Conservation (phyloP, 2,329 filamentous ascomycete genomes). For the Tricladium varicosporioides region DNA sequence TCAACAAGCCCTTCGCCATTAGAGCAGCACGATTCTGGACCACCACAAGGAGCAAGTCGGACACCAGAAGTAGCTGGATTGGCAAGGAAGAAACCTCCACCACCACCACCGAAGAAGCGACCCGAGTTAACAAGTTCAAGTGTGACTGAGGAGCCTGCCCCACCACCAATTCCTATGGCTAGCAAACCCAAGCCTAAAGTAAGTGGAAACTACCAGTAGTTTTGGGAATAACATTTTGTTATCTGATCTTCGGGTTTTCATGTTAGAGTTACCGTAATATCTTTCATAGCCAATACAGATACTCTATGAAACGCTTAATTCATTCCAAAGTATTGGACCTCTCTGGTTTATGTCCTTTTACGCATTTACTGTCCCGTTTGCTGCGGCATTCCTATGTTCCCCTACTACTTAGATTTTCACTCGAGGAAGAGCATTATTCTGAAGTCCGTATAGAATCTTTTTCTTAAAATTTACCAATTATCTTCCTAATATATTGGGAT, state of each 20-base stretch:
- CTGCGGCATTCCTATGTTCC: too few species aligned
- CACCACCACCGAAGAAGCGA: constrained; percentile 34
- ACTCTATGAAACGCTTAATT: too few species aligned
- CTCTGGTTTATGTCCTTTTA: too few species aligned
- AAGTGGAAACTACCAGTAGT: constrained; percentile 27
- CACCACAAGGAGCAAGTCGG: constrained; percentile 14
- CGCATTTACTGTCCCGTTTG: too few species aligned
- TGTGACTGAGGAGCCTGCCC: constrained; percentile 9
- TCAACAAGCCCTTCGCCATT: constrained; percentile 4
- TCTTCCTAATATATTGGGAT: too few species aligned
- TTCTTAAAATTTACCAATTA: too few species aligned
- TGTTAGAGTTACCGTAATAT: neutral
- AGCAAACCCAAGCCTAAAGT: constrained; percentile 36
- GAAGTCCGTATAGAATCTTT: too few species aligned
- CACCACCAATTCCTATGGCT: constrained; percentile 30
- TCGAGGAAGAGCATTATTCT: too few species aligned
- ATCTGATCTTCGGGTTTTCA: neutral
- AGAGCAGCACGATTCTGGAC: neutral
- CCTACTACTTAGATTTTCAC: too few species aligned
- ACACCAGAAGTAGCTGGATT: constrained; percentile 5
- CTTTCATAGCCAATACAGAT: too few species aligned
- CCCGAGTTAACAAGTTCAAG: constrained; percentile 16
- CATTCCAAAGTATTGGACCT: too few species aligned
- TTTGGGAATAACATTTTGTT: neutral
- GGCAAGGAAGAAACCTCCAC: constrained; percentile 36